Evolutionary conservation across 257 asterid species (phyloP).

Genomic region (Solanum stenotomum): DNA sequence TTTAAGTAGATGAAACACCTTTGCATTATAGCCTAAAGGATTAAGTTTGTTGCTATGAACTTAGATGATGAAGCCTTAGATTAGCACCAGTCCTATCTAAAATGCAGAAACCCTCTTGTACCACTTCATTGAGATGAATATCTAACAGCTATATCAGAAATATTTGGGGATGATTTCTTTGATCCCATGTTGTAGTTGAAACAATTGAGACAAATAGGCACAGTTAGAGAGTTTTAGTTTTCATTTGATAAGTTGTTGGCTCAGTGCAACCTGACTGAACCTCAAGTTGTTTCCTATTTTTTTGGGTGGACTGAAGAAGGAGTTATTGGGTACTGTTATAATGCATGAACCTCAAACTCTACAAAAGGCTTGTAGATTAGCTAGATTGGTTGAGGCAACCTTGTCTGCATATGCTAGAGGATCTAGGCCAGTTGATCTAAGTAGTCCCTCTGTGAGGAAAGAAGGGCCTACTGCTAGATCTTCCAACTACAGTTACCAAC

Average conservation of each 20-base stretch:
- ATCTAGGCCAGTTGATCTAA: background rate
- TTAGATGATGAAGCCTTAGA: background rate
- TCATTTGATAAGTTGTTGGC: background rate
- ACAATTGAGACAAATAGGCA: background rate
- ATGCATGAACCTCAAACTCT: background rate
- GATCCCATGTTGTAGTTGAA: background rate
- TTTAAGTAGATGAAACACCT: background rate
- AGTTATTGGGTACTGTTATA: background rate
- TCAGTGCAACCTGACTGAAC: background rate
- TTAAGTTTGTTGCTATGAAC: background rate
- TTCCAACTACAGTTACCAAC: background rate
- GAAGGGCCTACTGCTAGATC: background rate
- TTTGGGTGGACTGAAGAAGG: background rate
- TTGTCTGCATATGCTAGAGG: background rate
- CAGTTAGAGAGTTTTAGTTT: background rate
- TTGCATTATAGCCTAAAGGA: background rate
- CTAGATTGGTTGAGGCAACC: background rate
- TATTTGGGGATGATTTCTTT: background rate
- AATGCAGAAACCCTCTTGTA: background rate
- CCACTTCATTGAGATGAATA: background rate
- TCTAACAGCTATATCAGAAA: background rate
- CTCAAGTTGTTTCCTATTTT: background rate
- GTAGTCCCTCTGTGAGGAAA: background rate
- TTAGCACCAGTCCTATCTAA: background rate
- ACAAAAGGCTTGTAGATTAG: background rate